Evolutionary conservation across 306 rosid species (phyloP), one percentile per base, ranked within the genome.

Genomic region (Psophocarpus tetragonolobus): DNA sequence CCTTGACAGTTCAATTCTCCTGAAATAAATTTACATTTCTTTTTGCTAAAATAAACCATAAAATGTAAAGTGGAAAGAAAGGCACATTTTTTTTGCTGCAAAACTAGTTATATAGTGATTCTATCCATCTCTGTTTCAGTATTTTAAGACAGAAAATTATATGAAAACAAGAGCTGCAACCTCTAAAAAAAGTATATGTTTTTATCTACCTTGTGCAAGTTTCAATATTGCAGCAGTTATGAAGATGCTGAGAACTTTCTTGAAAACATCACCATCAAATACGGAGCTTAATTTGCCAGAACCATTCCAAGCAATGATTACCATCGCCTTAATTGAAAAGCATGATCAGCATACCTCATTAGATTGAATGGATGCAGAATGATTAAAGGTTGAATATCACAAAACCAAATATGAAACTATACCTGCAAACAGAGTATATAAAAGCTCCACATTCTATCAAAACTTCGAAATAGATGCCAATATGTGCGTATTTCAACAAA

Each of bases 381-480:
- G 69, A 74, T 48, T 56, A 77, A 58, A 71, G 64, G 45, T 23
- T 23, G 50, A 5, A 14, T 50, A 60, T 69, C 1, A 42, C n/a
- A 76, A 68, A 39, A 30, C 35, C 29, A 51, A 63, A 75, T 51
- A 15, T 57, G 62, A 63, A 81, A 75, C 68, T 30, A 57, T 71
- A 95, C 98, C 97, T 95, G 98, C 79, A 95, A 89, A 85, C 86
- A 80, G 79, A 95, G 78, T 62, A 95, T 92, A 82, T 81, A 95
- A 78, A 95, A 92, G 91, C 90, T 91, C 97, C 98, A 95, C 97
- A 95, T 90, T 80, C 97, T 89, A 77, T 95, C 97, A 77, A 95
- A 95, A 80, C 97, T 95, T 86, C 98, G 88, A 86, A 95, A 91
- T 61, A 95, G 62, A 80, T 95, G 98, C 91, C 95, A 88, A 89